Evolutionary conservation across 192 early-diverging fungal genomes (phyloP), one percentile per base, ranked within the genome.

Genomic region (Coemansia sp.): DNA sequence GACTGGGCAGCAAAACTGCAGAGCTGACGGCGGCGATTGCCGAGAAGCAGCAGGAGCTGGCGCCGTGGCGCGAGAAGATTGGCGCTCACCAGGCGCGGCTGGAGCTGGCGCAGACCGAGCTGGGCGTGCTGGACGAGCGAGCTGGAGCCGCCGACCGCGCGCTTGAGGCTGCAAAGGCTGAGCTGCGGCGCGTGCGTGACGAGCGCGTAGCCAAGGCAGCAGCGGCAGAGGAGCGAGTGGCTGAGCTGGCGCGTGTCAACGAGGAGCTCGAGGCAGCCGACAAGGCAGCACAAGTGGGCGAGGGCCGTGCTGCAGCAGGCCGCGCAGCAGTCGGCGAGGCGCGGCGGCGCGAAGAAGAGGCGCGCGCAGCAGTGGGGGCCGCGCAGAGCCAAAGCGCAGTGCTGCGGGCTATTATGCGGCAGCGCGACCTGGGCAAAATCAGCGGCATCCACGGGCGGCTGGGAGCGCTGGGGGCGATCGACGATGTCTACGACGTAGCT

Each of bases 391-490:
- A 90, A 53, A 87, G 90, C 32, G 88, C 88, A 19, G 87, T 94
- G 2, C 80, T 94, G 2, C 84, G 75, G 17, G 88, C 84, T 31
- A 65, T 95, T 5, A 80, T 95, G 61, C 87, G 86, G 12, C 87
- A 93, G 80, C 86, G 87, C 53, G 86, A 92, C 48, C 76, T 84
- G 31, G 94, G 92, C 0, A 76, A 85, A 46, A 93, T 96, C 62
- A 74, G 72, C 10, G 94, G 93, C 7, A 91, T 95, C 48, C 86
- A 91, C 68, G 91, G 91, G 48, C 90, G 98, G 8, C 84, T 99
- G 20, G 98, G 98, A n/a, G 91, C 94, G 64, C 81, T 99, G n/a
- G 98, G 96, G 27, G 89, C 92, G 1, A 97, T 99, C 69, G 92
- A 93, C 58, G 91, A 92, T 62, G 90, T 89, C 75, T 99, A 95